phyloP scores from a whole-genome alignment of 176 grass and related monocot genomes.

The Paspalum vaginatum region DNA sequence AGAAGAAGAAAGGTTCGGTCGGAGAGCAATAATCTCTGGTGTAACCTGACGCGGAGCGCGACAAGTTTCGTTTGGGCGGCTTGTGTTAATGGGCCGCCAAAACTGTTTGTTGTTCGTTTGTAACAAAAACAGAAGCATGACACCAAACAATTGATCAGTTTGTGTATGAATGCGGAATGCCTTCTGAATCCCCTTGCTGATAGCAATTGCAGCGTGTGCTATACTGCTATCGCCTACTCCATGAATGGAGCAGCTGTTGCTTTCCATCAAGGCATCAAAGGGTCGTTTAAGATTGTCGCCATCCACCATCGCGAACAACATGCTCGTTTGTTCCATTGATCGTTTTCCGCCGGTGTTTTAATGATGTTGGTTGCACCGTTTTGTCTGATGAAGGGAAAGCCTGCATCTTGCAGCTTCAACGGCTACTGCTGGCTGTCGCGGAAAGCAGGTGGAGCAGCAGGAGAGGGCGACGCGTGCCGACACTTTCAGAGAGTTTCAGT shows the following conservation, averaged over 20 bases:
- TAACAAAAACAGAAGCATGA: slow-evolving; percentile 16
- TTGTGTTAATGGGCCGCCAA: slow-evolving; percentile 51
- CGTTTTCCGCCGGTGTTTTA: slow-evolving; percentile 7
- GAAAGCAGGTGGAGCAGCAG: background rate
- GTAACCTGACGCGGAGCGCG: slow-evolving; percentile 8
- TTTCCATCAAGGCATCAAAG: slow-evolving; percentile 19
- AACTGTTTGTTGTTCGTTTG: slow-evolving; percentile 30
- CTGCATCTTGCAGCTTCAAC: background rate
- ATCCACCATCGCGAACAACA: background rate
- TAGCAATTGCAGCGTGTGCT: background rate
- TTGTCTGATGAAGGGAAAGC: slow-evolving; percentile 29
- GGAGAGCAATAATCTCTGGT: slow-evolving; percentile 16
- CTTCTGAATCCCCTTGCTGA: background rate
- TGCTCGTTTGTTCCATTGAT: background rate
- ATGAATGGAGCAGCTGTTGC: background rate
- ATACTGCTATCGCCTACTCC: background rate
- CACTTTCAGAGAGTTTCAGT: no score
- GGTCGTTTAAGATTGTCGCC: background rate
- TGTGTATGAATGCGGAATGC: background rate
- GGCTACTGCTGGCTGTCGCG: background rate
- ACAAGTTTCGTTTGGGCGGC: slow-evolving; percentile 15
- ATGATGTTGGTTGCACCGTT: slow-evolving; percentile 47
- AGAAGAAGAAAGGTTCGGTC: background rate
- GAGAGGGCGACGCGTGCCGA: background rate
- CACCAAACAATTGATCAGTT: background rate